A percentile compares a stretch with the other conserved stretches of the same genome.
Evolutionary conservation across 495 filamentous ascomycete genomes (phyloP).

Genomic region (Penicillium roqueforti): DNA sequence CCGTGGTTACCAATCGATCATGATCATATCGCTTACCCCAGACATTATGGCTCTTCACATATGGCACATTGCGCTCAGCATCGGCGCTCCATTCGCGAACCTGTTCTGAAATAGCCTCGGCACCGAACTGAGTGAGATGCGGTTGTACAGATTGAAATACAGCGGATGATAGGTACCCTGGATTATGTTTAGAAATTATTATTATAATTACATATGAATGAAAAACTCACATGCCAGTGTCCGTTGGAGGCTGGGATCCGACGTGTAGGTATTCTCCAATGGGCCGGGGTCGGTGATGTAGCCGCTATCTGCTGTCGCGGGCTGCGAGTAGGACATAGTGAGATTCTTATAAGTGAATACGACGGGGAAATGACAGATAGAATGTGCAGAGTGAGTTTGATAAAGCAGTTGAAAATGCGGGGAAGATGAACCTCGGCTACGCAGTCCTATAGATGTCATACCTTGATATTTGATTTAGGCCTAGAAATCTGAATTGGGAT

Average conservation of each 20-base stretch:
- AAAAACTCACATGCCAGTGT: conserved; percentile 23
- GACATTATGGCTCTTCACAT: conserved; percentile 37
- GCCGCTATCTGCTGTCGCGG: conserved; percentile 34
- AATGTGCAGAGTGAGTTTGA: neutral
- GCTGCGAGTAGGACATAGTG: conserved; percentile 7
- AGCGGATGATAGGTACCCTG: conserved; percentile 31
- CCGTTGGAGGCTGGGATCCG: conserved; percentile 28
- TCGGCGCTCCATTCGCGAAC: conserved; percentile 35
- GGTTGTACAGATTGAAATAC: conserved; percentile 18
- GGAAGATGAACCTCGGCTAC: conserved; percentile 21
- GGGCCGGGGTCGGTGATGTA: conserved; percentile 27
- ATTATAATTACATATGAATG: neutral
- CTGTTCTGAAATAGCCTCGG: conserved; percentile 30
- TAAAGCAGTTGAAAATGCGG: neutral
- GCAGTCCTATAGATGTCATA: no score
- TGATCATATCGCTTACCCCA: conserved; percentile 38
- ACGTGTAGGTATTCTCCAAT: conserved; percentile 33
- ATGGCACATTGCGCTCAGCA: conserved; percentile 35
- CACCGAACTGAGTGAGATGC: conserved; percentile 28
- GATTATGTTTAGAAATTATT: neutral
- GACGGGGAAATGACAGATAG: neutral
- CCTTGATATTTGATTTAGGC: no score
- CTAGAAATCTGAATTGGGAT: no score
- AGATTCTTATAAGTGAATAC: neutral
- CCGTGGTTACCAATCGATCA: conserved; percentile 38